Conservation (phyloP, 768 basidiomycete species). For the Arthromyces matolae region DNA sequence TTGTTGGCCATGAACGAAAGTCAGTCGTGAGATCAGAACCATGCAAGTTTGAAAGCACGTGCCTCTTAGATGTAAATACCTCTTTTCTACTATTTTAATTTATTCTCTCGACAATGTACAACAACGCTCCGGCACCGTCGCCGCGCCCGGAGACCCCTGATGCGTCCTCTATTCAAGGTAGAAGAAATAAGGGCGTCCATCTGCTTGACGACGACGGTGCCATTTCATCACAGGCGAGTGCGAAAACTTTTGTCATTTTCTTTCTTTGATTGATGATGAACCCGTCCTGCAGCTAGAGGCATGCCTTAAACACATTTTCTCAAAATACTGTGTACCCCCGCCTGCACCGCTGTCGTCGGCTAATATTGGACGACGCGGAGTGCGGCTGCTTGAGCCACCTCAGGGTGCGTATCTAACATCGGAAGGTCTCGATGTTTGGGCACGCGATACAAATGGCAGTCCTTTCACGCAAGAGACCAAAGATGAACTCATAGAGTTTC, state of each 20-base stretch:
- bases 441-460: conserved; percentile 76
- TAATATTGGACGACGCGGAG: conserved; percentile 19
- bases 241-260: neutral
- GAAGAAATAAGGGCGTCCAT: conserved; percentile 49
- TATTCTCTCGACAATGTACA: conserved; percentile 8
- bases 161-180: conserved; percentile 55
- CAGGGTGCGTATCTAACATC: conserved; percentile 54
- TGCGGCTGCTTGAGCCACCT: conserved; percentile 43
- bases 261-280: conserved; percentile 2
- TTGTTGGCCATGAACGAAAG: conserved; percentile 24
- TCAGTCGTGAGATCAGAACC: neutral
- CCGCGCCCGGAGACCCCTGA: conserved; percentile 61
- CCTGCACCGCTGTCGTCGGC: conserved; percentile 19
- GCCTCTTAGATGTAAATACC: neutral
- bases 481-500: conserved; percentile 69
- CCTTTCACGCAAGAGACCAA: conserved; percentile 77
- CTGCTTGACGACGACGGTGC: conserved; percentile 70
- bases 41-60: neutral
- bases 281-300: conserved; percentile 48
- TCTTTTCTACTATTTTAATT: neutral
- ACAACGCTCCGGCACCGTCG: conserved; percentile 35
- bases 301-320: conserved; percentile 74
- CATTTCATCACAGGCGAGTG: conserved; percentile 57
- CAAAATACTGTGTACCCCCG: conserved; percentile 66
- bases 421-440: conserved; percentile 70